Base-by-base conservation (phyloP, 306 rosid species). In the Elaeagnus macrophylla region DNA sequence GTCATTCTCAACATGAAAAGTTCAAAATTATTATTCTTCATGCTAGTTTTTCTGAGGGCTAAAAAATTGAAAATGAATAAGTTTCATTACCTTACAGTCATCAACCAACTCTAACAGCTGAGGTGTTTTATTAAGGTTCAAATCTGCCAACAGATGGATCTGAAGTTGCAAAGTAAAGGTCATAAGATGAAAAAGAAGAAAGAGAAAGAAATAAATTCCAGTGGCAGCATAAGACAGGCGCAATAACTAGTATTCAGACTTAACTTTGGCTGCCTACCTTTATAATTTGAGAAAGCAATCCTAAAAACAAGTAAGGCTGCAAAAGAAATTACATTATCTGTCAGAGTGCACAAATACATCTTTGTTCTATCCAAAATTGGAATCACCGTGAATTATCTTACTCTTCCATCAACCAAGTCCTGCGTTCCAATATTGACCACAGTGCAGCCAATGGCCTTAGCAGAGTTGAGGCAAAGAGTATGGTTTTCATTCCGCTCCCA, bases 401-500 rank as follows among this genome's bases (percentile, higher is more conserved):
- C 99, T 65, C 94, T 77, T 82, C 89, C 96, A 79, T 93, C 99
- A 60, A 93, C 73, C 46, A 93, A 79, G 75, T 93, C 99, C 73
- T 87, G 95, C 7, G 83, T 61, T 11, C 99, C 99, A 32, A 93
- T 93, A 71, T 93, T 93, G 44, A 93, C 99, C 50, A 93, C 96
- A 0, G 94, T 93, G 78, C 99, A 93, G 72, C 99, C 99, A 57
- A 93, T 93, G 17, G 99, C 99, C 95, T 87, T 93, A 43, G 99
- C 96, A 52, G 99, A 93, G 81, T 93, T 93, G 65, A 93, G 94
- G 75, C 99, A 87, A 32, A 93, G 85, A 46, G 94, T 93, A 59
- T 93, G 99, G 62, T 93, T 93, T 63, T 93, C 99, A 71, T 87
- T 93, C 77, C 85, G 79, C 72, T 93, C 96, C 99, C 99, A 93